Percentiles rank a stretch among this genome's conserved stretches.
Conservation (phyloP, 1,284 basidiomycete species). For the Heterobasidion occidentale region DNA sequence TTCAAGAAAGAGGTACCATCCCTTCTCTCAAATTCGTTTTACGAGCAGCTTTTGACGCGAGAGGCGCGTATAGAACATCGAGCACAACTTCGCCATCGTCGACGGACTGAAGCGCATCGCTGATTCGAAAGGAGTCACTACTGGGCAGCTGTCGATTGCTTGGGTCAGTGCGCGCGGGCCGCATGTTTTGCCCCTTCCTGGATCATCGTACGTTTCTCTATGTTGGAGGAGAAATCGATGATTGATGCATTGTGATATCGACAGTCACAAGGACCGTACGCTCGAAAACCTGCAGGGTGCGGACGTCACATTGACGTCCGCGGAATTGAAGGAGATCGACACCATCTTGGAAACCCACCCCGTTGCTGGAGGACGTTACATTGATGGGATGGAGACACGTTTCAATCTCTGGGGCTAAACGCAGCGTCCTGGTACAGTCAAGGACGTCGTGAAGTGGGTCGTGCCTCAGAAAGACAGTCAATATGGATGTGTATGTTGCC, state of each 20-base stretch:
- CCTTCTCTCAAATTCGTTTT: too few relatives aligned
- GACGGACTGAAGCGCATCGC: conserved; percentile 39
- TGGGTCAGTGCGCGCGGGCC: conserved; percentile 46
- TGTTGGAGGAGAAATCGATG: not conserved
- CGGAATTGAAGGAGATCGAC: conserved; percentile 28
- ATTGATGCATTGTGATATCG: not conserved
- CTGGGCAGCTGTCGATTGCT: conserved; percentile 53
- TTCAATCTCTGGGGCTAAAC: not conserved
- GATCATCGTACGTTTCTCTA: conserved; percentile 33
- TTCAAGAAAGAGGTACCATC: conserved; percentile 22
- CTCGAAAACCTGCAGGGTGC: conserved; percentile 29
- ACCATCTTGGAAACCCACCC: conserved; percentile 16
- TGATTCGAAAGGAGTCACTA: conserved; percentile 37
- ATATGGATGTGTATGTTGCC: too few relatives aligned
- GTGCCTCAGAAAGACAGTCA: too few relatives aligned
- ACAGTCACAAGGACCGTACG: conserved; percentile 17
- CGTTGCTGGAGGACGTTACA: conserved; percentile 4
- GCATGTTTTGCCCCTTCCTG: conserved; percentile 47
- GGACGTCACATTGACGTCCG: conserved; percentile 24
- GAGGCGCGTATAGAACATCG: conserved; percentile 27
- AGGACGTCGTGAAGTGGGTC: too few relatives aligned
- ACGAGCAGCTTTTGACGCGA: not conserved
- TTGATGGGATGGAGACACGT: not conserved
- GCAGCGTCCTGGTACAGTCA: too few relatives aligned
- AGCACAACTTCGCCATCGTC: conserved; percentile 49